Evolutionary conservation across 495 filamentous ascomycete genomes (phyloP).

Genomic region (Platismatia glauca): DNA sequence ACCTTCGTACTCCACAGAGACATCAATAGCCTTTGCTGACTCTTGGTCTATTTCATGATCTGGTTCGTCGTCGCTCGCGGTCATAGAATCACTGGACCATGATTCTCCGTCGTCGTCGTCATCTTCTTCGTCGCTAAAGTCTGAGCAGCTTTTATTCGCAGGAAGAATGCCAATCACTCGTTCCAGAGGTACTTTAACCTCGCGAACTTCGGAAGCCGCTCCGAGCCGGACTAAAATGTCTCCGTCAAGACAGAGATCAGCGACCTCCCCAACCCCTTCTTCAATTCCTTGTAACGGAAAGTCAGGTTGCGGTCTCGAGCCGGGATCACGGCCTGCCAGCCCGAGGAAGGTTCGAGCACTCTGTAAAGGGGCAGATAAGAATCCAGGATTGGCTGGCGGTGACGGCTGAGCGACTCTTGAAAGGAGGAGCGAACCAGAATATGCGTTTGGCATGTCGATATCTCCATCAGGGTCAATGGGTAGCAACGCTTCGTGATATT

Average conservation of each 20-base stretch:
- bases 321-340: background rate
- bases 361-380: background rate
- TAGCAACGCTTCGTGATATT: too few species aligned
- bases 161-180: slow-evolving; percentile 34
- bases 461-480: background rate
- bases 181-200: slow-evolving; percentile 42
- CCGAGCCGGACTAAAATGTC: slow-evolving; percentile 45
- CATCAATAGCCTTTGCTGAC: slow-evolving; percentile 21
- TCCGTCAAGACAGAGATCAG: slow-evolving; percentile 46
- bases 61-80: slow-evolving; percentile 3
- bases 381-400: background rate
- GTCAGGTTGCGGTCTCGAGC: background rate
- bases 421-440: background rate
- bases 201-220: slow-evolving; percentile 35
- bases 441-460: background rate
- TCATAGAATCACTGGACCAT: slow-evolving; percentile 12
- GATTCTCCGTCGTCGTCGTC: slow-evolving; percentile 13
- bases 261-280: slow-evolving; percentile 51
- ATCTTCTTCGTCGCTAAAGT: slow-evolving; percentile 8
- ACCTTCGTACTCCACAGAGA: slow-evolving; percentile 33
- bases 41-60: slow-evolving; percentile 28
- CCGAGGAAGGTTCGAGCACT: slow-evolving; percentile 1
- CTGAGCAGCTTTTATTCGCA: slow-evolving; percentile 19
- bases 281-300: slow-evolving; percentile 20
- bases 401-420: background rate